Evolutionary conservation across 768 basidiomycete species (phyloP).

Genomic region (Phaffia tasmanica): DNA sequence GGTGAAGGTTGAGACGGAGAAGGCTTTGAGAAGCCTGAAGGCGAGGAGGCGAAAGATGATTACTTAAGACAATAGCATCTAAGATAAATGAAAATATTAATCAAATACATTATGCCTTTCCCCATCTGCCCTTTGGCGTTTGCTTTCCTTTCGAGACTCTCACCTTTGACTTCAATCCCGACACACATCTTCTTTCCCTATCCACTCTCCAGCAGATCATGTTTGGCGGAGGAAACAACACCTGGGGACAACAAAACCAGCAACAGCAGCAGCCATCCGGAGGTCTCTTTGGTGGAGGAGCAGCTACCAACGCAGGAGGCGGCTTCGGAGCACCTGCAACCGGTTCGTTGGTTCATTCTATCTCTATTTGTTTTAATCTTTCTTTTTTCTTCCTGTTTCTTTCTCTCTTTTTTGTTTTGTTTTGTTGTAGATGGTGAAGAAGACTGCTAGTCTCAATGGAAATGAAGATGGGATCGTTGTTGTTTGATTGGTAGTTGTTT

Average conservation of each 20-base stretch:
- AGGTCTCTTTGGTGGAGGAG: constrained; percentile 15
- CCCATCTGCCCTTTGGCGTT: neutral
- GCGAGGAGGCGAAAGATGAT: neutral
- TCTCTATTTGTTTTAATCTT: neutral
- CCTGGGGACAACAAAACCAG: constrained; percentile 25
- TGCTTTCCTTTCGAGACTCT: neutral
- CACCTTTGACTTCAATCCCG: neutral
- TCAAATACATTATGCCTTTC: neutral
- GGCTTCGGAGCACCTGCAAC: constrained; percentile 13
- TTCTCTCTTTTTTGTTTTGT: neutral
- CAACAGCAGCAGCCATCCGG: constrained; percentile 19
- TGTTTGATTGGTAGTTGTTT: no score
- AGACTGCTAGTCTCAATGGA: no score
- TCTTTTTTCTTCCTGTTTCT: neutral
- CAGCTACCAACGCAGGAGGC: constrained; percentile 6
- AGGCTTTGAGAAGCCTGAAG: neutral
- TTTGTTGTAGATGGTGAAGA: no score
- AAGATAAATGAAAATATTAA: neutral
- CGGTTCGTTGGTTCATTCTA: constrained; percentile 14
- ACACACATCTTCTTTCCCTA: neutral
- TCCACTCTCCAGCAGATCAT: neutral
- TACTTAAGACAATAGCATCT: no score
- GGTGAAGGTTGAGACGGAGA: neutral
- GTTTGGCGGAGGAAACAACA: constrained; percentile 10
- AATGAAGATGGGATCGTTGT: neutral